A percentile compares a stretch with the other conserved stretches of the same genome.
phyloP scores from a whole-genome alignment of 176 grass and related monocot genomes.

The Hordeum vulgare region DNA sequence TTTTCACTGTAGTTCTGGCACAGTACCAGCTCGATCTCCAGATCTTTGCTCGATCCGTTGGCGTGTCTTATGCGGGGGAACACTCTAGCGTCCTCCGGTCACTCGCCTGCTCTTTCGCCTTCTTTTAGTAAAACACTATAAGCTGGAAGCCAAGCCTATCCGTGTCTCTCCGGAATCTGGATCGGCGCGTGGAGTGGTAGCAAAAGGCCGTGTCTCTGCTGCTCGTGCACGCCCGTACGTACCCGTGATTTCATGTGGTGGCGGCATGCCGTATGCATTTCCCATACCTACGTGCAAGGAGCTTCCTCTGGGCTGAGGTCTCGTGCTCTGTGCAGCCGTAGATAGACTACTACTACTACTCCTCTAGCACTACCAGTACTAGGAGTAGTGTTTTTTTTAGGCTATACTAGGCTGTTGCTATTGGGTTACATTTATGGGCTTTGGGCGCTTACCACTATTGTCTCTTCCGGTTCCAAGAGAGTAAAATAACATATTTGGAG shows the following conservation, averaged over 20 bases:
- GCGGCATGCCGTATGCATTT: background rate
- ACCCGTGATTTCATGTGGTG: constrained; percentile 48
- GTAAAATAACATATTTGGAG: constrained; percentile 19
- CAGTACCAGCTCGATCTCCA: constrained; percentile 13
- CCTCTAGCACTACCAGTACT: background rate
- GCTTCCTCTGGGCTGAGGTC: background rate
- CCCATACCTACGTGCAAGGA: background rate
- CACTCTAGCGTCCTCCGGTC: background rate
- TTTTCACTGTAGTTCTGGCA: constrained; percentile 31
- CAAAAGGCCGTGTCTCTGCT: background rate
- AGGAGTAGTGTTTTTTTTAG: background rate
- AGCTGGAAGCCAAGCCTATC: background rate
- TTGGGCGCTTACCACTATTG: constrained; percentile 13
- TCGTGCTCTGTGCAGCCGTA: background rate
- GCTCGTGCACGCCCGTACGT: constrained; percentile 15
- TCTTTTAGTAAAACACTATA: background rate
- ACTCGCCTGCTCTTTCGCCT: background rate
- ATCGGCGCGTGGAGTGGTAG: background rate
- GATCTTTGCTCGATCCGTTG: background rate
- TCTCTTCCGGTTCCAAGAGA: background rate
- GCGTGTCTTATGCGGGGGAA: background rate
- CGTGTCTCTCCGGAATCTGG: background rate
- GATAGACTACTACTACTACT: background rate
- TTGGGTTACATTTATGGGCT: background rate
- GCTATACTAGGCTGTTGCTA: background rate